These are phyloP conservation scores for Aspergillus novofumigatus DNA, from an alignment of 2,329 filamentous ascomycete genomes.

Conservation along the genomic window DNA sequence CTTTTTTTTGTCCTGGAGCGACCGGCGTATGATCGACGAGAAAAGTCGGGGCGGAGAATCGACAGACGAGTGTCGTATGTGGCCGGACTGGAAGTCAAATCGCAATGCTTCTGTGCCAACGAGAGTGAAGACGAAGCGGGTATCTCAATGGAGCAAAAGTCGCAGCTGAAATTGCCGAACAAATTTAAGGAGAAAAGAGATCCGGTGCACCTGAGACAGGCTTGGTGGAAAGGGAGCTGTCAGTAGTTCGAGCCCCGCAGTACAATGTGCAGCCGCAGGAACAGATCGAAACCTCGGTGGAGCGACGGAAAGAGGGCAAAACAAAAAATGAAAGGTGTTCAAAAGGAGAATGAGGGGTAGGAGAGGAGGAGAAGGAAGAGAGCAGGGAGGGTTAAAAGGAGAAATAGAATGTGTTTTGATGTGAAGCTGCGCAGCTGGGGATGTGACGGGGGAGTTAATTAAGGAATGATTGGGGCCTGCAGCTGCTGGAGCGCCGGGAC, in stretches of 20 bases:
- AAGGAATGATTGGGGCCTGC: neutral
- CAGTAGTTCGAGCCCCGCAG: conserved; percentile 10
- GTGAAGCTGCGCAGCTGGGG: neutral
- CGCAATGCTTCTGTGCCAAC: neutral
- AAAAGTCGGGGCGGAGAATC: conserved; percentile 1
- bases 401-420: neutral
- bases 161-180: neutral
- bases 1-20: neutral
- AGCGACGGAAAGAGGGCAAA: neutral
- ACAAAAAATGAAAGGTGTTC: neutral
- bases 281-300: neutral
- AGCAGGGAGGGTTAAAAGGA: conserved; percentile 15
- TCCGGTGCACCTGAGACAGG: neutral
- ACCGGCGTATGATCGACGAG: conserved; percentile 6
- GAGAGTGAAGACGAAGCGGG: neutral
- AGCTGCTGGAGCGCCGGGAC: neutral
- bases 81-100: neutral
- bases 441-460: neutral
- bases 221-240: neutral
- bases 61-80: neutral
- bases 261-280: conserved; percentile 7
- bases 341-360: conserved; percentile 3
- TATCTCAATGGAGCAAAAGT: neutral
- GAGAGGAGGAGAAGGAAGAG: conserved; percentile 5
- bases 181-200: neutral